Evolutionary conservation across 106 monocot genomes (phyloP).

Genomic region (Cymbidium sinense): DNA sequence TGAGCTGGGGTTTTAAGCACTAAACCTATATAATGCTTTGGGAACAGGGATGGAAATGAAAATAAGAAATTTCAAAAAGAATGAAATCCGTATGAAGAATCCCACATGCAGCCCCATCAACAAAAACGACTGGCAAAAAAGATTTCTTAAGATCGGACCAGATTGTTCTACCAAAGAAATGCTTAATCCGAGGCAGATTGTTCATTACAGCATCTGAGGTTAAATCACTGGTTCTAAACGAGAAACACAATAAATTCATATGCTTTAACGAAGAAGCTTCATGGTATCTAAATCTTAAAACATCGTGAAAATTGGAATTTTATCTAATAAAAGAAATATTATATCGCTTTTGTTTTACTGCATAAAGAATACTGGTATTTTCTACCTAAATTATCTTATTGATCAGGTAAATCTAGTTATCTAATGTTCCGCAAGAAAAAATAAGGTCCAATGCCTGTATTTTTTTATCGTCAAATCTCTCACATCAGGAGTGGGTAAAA

Average conservation of each 20-base stretch:
- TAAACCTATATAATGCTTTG: background rate
- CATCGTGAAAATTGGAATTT: background rate
- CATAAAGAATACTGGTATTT: too few species aligned
- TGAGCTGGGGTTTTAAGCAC: background rate
- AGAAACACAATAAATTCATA: background rate
- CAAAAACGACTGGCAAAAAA: background rate
- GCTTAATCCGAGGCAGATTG: background rate
- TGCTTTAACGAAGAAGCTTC: background rate
- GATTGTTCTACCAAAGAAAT: too few species aligned
- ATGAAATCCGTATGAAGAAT: background rate
- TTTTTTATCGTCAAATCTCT: too few species aligned
- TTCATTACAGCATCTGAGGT: background rate
- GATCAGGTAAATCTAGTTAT: too few species aligned
- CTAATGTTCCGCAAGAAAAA: too few species aligned
- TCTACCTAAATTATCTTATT: too few species aligned
- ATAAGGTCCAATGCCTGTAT: too few species aligned
- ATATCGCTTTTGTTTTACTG: too few species aligned
- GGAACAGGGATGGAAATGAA: background rate
- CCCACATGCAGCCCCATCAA: background rate
- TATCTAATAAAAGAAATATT: too few species aligned
- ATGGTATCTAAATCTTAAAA: background rate
- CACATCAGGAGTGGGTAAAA: too few species aligned
- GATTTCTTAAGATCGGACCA: background rate
- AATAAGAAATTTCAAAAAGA: background rate
- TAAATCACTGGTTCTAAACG: background rate